These are phyloP conservation scores for Cyclotella baltica DNA, from an alignment of 108 stramenopile genomes.

Conservation along the genomic window DNA sequence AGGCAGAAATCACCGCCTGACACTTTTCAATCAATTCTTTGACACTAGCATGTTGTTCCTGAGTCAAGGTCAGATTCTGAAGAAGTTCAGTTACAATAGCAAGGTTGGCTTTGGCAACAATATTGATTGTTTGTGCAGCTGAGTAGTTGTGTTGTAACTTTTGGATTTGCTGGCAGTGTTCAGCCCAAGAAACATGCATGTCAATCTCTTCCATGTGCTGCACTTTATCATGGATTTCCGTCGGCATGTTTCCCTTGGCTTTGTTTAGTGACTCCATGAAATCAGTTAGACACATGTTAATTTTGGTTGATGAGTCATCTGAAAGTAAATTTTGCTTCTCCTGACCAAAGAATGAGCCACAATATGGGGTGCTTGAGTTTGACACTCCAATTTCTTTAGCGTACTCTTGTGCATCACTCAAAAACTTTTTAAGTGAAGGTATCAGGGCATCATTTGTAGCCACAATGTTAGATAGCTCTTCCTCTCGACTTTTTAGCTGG, in stretches of 20 bases:
- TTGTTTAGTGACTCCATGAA: neutral
- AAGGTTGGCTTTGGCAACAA: neutral
- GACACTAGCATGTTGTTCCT: neutral
- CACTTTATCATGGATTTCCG: neutral
- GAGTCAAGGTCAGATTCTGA: neutral
- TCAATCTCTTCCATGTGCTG: neutral
- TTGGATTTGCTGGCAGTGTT: neutral
- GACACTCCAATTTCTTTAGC: neutral
- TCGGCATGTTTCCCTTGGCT: neutral
- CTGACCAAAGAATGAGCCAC: neutral
- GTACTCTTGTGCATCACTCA: neutral
- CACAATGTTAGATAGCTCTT: neutral
- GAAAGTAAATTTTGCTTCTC: conserved; percentile 3
- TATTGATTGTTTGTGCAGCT: neutral
- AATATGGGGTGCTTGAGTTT: neutral
- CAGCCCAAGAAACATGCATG: neutral
- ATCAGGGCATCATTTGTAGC: neutral
- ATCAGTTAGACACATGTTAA: neutral
- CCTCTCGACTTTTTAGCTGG: neutral
- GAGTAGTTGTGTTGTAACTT: neutral
- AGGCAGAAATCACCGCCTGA: neutral
- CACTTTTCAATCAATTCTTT: neutral
- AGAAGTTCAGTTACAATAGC: neutral
- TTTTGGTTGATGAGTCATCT: neutral
- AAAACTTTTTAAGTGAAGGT: neutral